Base-by-base conservation (phyloP, 495 filamentous ascomycete genomes). In the Hypoxylon rickii region DNA sequence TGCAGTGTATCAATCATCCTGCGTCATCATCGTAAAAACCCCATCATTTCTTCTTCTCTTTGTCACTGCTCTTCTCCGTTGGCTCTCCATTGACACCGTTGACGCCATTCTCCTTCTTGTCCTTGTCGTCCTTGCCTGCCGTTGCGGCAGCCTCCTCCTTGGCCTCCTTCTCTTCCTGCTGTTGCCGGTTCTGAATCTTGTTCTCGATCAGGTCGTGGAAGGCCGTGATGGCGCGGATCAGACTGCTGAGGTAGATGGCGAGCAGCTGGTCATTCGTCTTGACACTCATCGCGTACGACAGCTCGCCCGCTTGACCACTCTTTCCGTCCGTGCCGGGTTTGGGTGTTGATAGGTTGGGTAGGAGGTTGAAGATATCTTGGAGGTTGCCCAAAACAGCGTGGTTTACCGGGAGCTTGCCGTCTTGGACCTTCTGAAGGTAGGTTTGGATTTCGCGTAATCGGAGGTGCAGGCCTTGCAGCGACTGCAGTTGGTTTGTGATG, bases 141-240 rank as follows among this genome's bases (percentile, higher is more conserved):
- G 63, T 69, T 41, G 71, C 68, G 3, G 52, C 51, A 51, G 79
- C 83, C 56, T 90, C 87, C 41, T 88, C 85, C 72, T 87, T 88
- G 47, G 82, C 83, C 61, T 97, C 91, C 73, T 89, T 91, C 70
- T 98, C 94, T 68, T 96, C 94, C 73, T 95, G 90, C 69, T 93
- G 89, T 75, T 96, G 93, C 64, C 92, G 78, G 76, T 98, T 98
- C 78, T 97, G 94, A 55, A 97, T 96, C 86, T 98, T 98, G 76
- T 98, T 98, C 80, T 98, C 94, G 64, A 98, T 98, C 58, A 98
- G 76, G 73, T 98, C 94, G 71, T 98, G 94, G 85, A 97, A 98
- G 11, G 94, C 95, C 6, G 94, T 97, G 65, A 98, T 97, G 22
- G 95, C 95, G 33, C 94, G 84, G 75, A 98, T 97, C 76, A 98